These are phyloP conservation scores for Mrakiaceae sp. DNA, from an alignment of 1,284 basidiomycete genomes.

Conservation along the genomic window DNA sequence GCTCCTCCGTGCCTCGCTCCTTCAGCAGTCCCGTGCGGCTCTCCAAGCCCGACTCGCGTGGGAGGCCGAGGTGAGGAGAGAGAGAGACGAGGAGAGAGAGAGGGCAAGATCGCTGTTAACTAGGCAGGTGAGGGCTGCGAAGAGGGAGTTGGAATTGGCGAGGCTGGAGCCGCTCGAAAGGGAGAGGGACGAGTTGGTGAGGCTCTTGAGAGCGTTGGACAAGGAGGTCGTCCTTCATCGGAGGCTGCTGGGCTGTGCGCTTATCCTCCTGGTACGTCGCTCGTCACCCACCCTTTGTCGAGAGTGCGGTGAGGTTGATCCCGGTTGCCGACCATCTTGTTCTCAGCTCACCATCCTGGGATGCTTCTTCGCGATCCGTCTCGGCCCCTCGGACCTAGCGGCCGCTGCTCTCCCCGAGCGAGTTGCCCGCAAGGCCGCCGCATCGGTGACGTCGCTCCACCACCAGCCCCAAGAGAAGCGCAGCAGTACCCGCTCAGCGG, in stretches of 20 bases:
- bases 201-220: constrained; percentile 25
- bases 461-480: neutral
- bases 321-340: constrained; percentile 27
- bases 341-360: constrained; percentile 23
- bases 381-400: neutral
- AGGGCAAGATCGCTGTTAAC: constrained; percentile 19
- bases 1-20: constrained; percentile 61
- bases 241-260: neutral
- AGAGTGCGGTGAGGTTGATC: constrained; percentile 29
- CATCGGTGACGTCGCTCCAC: neutral
- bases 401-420: too few species aligned
- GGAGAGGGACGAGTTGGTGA: constrained; percentile 24
- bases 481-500: too few species aligned
- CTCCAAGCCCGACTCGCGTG: constrained; percentile 23
- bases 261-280: constrained; percentile 6
- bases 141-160: constrained; percentile 30
- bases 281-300: constrained; percentile 23
- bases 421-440: too few species aligned
- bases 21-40: constrained; percentile 41
- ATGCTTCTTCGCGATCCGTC: constrained; percentile 2
- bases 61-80: constrained; percentile 5
- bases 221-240: constrained; percentile 24
- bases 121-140: constrained; percentile 19
- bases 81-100: constrained; percentile 2
- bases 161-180: constrained; percentile 23